These are phyloP conservation scores for Eucalyptus tenuipes DNA, from an alignment of 345 rosid genomes.

Conservation along the genomic window DNA sequence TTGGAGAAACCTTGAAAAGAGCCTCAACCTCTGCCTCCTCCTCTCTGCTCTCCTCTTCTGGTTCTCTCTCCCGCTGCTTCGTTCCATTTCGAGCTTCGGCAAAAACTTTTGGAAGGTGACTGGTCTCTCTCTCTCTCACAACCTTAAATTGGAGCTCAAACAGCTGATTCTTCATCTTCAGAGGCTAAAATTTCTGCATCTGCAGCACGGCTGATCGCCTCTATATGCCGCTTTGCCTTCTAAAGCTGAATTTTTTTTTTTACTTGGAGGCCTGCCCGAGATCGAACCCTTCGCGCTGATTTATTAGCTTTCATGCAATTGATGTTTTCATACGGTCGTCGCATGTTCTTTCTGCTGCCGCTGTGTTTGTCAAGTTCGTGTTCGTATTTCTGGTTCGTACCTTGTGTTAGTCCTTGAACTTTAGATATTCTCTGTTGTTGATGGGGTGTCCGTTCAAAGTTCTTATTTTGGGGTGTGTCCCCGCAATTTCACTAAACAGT, in stretches of 20 bases:
- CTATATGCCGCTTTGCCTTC: background rate
- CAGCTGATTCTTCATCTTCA: background rate
- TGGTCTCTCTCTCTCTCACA: background rate
- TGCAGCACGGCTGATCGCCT: background rate
- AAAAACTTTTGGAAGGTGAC: background rate
- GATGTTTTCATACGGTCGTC: background rate
- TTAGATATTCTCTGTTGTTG: background rate
- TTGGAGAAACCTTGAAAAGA: background rate
- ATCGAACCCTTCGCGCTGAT: background rate
- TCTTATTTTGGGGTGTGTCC: background rate
- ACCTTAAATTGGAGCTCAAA: background rate
- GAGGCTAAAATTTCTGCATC: background rate
- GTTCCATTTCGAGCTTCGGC: background rate
- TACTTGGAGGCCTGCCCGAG: background rate
- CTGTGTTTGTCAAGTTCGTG: background rate
- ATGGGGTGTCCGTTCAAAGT: background rate
- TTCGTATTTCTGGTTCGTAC: background rate
- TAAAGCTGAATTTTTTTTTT: background rate
- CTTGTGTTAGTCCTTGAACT: background rate
- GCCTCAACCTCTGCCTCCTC: fast-evolving
- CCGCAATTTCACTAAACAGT: background rate
- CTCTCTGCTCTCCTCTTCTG: background rate
- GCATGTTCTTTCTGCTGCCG: background rate
- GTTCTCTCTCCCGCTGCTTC: background rate
- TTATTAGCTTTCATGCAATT: background rate